phyloP scores from a whole-genome alignment of 164 flowering plant genomes.

The Saururus chinensis region DNA sequence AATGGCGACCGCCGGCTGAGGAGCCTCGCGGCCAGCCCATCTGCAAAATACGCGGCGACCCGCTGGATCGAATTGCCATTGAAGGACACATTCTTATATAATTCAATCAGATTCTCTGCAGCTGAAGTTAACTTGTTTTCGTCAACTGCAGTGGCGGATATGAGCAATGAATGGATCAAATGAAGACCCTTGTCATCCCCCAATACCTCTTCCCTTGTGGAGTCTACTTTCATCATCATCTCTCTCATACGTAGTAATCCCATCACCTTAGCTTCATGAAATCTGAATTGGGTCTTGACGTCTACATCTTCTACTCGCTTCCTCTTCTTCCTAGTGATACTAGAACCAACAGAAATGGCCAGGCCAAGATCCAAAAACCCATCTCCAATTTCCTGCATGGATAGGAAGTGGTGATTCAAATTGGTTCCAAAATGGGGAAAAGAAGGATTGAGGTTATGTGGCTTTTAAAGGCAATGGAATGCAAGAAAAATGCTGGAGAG shows the following conservation, averaged over 20 bases:
- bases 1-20: conserved; percentile 50
- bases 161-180: conserved; percentile 50
- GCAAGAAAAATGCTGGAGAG: not conserved
- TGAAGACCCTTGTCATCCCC: conserved; percentile 47
- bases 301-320: conserved; percentile 12
- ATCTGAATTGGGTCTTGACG: conserved; percentile 10
- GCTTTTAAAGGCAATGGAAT: not conserved
- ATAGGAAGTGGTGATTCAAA: not conserved
- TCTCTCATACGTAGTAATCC: conserved; percentile 46
- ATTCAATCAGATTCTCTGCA: conserved; percentile 30
- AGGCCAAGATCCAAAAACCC: conserved; percentile 40
- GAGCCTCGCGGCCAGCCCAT: conserved; percentile 47
- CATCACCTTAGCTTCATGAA: conserved; percentile 33
- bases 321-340: conserved; percentile 8
- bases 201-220: conserved; percentile 16
- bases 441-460: not conserved
- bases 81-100: conserved; percentile 34
- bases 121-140: conserved; percentile 26
- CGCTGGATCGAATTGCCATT: conserved; percentile 57
- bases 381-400: conserved; percentile 31
- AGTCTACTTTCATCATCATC: conserved; percentile 33
- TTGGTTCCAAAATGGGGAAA: not conserved
- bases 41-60: conserved; percentile 63
- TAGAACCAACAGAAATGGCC: conserved; percentile 17
- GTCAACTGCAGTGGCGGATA: conserved; percentile 42